Evolutionary conservation across 2,329 filamentous ascomycete species (phyloP), one percentile per base, ranked within the genome.

Genomic region (Fusarium sp.): DNA sequence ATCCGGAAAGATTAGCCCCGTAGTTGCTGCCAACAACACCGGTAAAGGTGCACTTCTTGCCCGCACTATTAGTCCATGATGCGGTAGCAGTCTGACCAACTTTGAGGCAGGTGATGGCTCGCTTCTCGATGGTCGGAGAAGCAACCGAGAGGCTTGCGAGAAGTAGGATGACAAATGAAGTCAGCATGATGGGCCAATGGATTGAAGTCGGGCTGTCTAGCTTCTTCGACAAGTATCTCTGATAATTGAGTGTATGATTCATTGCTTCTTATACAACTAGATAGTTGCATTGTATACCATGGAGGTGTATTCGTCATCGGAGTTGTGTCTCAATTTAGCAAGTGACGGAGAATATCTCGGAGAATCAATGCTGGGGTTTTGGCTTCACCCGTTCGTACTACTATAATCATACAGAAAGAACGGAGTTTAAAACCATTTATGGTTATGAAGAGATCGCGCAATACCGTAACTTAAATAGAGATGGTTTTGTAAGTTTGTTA

Each of bases 1-100:
- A 73, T 24, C 78, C 78, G 3, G 74, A 76, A 40, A 69, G 72
- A 43, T 83, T 84, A 0, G 74, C 71, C n/a, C 84, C 84, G 48
- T 80, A 86, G 71, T 85, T 85, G 59, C 81, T 82, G 3, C 84
- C 84, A 2, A 86, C 84, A 4, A 77, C 71, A 8, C 83, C 83
- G 0, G 73, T 79, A 68, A 80, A 86, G 1, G 77, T 80, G 64
- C 84, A 86, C 2, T 74, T 76, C 65, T 81, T 68, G 0, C 81
- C 81, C 0, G 77, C 80, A 46, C 75, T 74, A 46, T 85, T 83
- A 3, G 77, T 84, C 84, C 84, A 86, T 20, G 67, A 77, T 13
- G 83, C 84, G 7, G 81, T 85, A 6, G 83, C 83, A 2, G 78
- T 80, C 18, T 60, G 58, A 3, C 71, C 71, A 43, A 73, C 61